Evolutionary conservation across 805 yeast species (phyloP), one percentile per base, ranked within the genome.

Genomic region (Myxozyma melibiosi): DNA sequence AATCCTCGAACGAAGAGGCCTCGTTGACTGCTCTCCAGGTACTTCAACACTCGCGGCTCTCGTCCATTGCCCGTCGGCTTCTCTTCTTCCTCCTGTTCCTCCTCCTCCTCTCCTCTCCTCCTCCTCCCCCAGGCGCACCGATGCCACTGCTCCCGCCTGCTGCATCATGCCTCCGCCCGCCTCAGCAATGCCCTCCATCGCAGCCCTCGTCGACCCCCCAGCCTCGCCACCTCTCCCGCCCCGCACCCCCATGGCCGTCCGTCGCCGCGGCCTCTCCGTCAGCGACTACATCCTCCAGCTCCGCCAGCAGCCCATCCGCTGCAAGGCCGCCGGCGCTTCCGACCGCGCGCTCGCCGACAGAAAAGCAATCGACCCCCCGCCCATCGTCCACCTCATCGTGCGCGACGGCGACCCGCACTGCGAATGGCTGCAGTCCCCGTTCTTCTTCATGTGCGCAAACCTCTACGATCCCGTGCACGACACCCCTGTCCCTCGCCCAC

Each of bases 331-430:
- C 24, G 58, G 58, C 16, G 14, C 53, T 18, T 45, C 58, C 25
- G 63, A 47, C n/a, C 51, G 58, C 31, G 53, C 55, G 13, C 51
- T 57, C 20, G 51, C 58, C n/a, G 64, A 60, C 43, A 55, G 64
- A 33, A 60, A 60, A 31, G 53, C 65, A 28, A 55, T 61, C 41
- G 65, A 61, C 52, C 65, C 65, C 27, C 65, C 65, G 44, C 65
- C 65, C 2, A 61, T 61, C 25, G 54, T 61, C 42, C 61, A 61
- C 53, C 56, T 61, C 28, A 45, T 51, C 14, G 46, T 61, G 24
- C 31, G 37, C 48, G 65, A 61, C 54, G 39, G 43, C 48, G 60
- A 59, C 42, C 51, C 54, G 13, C 34, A 41, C 42, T 18, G 46
- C 35, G 60, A 61, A 25, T 61, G 58, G 61, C 64, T 61, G 27